Evolutionary conservation across 192 early-diverging fungal genomes (phyloP).

Genomic region (Podila clonocystis): DNA sequence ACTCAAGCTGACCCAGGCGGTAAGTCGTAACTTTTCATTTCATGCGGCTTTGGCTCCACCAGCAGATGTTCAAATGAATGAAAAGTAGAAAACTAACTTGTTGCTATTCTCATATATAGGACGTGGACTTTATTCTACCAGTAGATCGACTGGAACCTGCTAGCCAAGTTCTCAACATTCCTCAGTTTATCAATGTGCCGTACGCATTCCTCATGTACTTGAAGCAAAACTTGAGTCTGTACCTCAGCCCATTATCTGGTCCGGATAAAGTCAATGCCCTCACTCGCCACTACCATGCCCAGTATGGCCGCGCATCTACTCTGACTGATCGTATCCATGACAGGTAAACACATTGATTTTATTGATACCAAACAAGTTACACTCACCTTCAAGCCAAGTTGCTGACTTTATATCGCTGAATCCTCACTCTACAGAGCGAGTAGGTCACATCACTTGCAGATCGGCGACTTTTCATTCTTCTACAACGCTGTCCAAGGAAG

Average conservation of each 20-base stretch:
- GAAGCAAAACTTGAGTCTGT: slow-evolving; percentile 66
- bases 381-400: neutral
- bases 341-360: slow-evolving; percentile 10
- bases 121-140: slow-evolving; percentile 84
- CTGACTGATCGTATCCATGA: slow-evolving; percentile 21
- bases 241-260: slow-evolving; percentile 52
- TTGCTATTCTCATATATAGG: slow-evolving; percentile 42
- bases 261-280: slow-evolving; percentile 51
- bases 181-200: slow-evolving; percentile 62
- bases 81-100: neutral
- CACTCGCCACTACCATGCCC: slow-evolving; percentile 52
- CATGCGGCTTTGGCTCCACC: neutral
- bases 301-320: slow-evolving; percentile 36
- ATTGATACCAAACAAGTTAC: neutral
- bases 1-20: slow-evolving; percentile 68
- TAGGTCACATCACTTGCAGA: slow-evolving; percentile 36
- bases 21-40: slow-evolving; percentile 24
- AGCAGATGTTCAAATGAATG: neutral
- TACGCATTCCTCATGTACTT: slow-evolving; percentile 72
- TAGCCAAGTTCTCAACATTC: slow-evolving; percentile 57
- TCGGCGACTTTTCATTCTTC: slow-evolving; percentile 60
- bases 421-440: neutral
- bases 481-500: slow-evolving; percentile 59
- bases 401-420: neutral
- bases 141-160: slow-evolving; percentile 57